Conservation (phyloP, 352 stramenopile species). For the Peronospora destructor region DNA sequence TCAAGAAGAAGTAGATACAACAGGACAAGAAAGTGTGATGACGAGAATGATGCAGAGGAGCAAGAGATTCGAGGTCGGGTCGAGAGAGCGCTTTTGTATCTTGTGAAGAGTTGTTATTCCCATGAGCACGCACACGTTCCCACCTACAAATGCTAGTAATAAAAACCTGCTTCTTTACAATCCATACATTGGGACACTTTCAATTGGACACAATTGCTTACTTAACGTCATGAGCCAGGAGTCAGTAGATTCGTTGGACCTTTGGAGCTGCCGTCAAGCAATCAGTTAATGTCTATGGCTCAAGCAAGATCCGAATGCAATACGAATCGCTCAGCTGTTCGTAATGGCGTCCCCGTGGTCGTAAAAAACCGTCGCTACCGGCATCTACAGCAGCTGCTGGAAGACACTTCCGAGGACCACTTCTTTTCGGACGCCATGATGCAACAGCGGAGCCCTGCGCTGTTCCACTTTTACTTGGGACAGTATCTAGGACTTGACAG, state of each 20-base stretch:
- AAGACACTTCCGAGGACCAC: slow-evolving; percentile 22
- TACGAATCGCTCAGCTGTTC: slow-evolving; percentile 1
- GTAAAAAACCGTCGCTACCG: slow-evolving; percentile 72
- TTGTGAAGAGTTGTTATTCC: too few species aligned
- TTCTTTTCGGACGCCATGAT: slow-evolving; percentile 83
- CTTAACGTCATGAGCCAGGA: slow-evolving; percentile 6
- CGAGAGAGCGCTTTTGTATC: background rate
- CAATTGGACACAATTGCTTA: slow-evolving; percentile 10
- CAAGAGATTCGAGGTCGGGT: background rate
- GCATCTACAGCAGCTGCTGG: slow-evolving; percentile 60
- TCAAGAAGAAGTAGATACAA: slow-evolving; percentile 56
- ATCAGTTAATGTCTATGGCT: slow-evolving; percentile 4
- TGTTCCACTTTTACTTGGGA: slow-evolving; percentile 82
- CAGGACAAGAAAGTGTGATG: background rate
- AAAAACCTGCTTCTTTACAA: too few species aligned
- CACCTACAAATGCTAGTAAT: too few species aligned
- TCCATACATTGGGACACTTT: slow-evolving; percentile 5
- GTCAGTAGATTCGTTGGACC: slow-evolving; percentile 63
- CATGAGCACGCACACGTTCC: too few species aligned
- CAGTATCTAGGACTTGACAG: slow-evolving; percentile 41
- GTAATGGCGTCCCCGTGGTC: slow-evolving; percentile 7
- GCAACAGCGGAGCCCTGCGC: slow-evolving; percentile 65
- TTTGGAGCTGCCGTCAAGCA: slow-evolving; percentile 28
- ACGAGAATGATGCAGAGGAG: background rate
- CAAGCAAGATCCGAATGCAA: slow-evolving; percentile 11